Conservation (phyloP, 805 yeast species). For the Ogataea pignaliae region DNA sequence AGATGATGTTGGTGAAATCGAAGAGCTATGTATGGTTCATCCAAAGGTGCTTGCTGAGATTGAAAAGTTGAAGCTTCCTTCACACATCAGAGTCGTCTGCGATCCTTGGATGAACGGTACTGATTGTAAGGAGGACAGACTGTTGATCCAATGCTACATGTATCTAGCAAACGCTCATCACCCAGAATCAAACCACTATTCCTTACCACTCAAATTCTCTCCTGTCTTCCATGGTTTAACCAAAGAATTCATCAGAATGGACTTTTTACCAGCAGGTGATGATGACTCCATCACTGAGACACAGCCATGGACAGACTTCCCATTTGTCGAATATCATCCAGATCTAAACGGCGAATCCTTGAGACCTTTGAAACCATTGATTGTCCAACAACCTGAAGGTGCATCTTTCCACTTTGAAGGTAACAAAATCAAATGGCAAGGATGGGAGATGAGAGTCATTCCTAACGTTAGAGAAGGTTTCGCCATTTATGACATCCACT, state of each 20-base stretch:
- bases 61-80: slow-evolving; percentile 61
- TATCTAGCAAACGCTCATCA: slow-evolving; percentile 64
- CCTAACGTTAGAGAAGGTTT: slow-evolving; percentile 76
- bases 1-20: slow-evolving; percentile 55
- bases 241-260: slow-evolving; percentile 62
- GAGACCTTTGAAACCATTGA: slow-evolving; percentile 65
- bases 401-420: slow-evolving; percentile 61
- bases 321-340: slow-evolving; percentile 68
- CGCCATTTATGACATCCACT: slow-evolving; percentile 65
- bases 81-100: slow-evolving; percentile 46
- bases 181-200: slow-evolving; percentile 70
- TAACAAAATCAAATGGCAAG: slow-evolving; percentile 70
- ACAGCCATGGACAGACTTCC: slow-evolving; percentile 54
- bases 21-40: slow-evolving; percentile 44
- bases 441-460: slow-evolving; percentile 73
- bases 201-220: slow-evolving; percentile 66
- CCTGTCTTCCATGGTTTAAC: slow-evolving; percentile 67
- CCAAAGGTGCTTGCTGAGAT: slow-evolving; percentile 61
- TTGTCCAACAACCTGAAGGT: slow-evolving; percentile 75
- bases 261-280: slow-evolving; percentile 65
- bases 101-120: slow-evolving; percentile 91
- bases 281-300: slow-evolving; percentile 57
- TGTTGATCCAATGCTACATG: slow-evolving; percentile 71
- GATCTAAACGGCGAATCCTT: slow-evolving; percentile 52
- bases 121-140: slow-evolving; percentile 52